Evolutionary conservation across 2,329 filamentous ascomycete genomes (phyloP), one percentile per base, ranked within the genome.

Genomic region (Penicillium capsulatum): DNA sequence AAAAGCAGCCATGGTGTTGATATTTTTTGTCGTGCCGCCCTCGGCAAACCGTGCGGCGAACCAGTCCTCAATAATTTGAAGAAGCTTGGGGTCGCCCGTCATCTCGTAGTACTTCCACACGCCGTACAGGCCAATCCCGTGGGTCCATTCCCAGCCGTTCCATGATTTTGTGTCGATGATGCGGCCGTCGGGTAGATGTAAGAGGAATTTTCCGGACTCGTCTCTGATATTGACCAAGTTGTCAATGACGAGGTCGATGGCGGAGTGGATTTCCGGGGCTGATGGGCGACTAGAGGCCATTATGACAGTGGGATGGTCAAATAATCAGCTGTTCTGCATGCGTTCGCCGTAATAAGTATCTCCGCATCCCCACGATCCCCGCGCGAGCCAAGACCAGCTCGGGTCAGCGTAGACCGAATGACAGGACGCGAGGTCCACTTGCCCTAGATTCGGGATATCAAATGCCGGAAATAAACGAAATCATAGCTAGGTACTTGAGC

Each of bases 111-210:
- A 90, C 59, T 88, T 83, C 80, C 83, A 90, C 38, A 91, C 77
- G 17, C 86, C 85, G 63, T 89, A 88, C 14, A 90, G 77, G 4
- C 85, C 85, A 55, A 89, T 79, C 30, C 85, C 84, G 61, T 89
- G 84, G 1, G 84, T 88, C 83, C 83, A 87, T 66, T 89, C 84
- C 85, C 85, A 90, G 57, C 64, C 64, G 22, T 60, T 51, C 86
- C 85, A 91, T 41, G 84, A 84, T 65, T 91, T 91, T 41, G 86
- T 89, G 64, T 90, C 85, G 57, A 91, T 89, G 34, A 89, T 71
- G 24, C 83, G 77, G 41, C 85, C 85, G 54, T 90, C 84, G 2
- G 75, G 71, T 24, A 91, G 74, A 14, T 72, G 79, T 43, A 89
- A 69, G 16, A 90, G 72, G 61, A 88, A 90, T 56, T 85, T 74